A percentile compares a stretch with the other conserved stretches of the same genome.
phyloP scores from a whole-genome alignment of 768 basidiomycete species.

The Tulasnella sp. region DNA sequence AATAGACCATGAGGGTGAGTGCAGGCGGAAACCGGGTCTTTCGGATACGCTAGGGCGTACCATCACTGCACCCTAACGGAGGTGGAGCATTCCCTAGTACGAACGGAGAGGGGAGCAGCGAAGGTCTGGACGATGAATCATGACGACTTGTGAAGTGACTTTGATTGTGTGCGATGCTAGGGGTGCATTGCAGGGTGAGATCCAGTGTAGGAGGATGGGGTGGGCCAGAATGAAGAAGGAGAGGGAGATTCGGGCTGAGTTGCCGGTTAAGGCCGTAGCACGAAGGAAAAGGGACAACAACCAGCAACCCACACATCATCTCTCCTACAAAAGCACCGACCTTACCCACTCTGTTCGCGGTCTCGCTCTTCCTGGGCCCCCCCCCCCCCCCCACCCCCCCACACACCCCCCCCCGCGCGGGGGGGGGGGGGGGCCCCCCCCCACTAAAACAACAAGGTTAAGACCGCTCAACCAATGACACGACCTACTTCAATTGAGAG shows the following conservation, averaged over 20 bases:
- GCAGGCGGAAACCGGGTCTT: conserved; percentile 6
- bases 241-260: conserved; percentile 5
- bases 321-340: conserved; percentile 1
- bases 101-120: neutral
- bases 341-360: neutral
- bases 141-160: neutral
- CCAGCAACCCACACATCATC: neutral
- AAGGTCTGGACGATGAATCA: neutral
- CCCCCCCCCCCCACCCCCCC: neutral
- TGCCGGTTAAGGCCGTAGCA: conserved; percentile 8
- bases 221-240: too few species aligned
- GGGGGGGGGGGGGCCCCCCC: too few species aligned
- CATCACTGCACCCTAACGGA: neutral
- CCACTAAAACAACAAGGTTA: too few species aligned
- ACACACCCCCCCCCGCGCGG: too few species aligned
- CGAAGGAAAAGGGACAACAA: neutral
- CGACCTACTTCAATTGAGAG: too few species aligned
- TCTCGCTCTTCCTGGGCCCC: neutral
- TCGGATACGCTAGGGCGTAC: neutral
- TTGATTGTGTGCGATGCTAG: neutral
- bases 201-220: neutral
- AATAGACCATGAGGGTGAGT: neutral
- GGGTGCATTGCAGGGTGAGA: neutral
- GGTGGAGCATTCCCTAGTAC: too few species aligned
- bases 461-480: too few species aligned